These are phyloP conservation scores for Thozetella sp. DNA, from an alignment of 495 filamentous ascomycete genomes.

Conservation along the genomic window DNA sequence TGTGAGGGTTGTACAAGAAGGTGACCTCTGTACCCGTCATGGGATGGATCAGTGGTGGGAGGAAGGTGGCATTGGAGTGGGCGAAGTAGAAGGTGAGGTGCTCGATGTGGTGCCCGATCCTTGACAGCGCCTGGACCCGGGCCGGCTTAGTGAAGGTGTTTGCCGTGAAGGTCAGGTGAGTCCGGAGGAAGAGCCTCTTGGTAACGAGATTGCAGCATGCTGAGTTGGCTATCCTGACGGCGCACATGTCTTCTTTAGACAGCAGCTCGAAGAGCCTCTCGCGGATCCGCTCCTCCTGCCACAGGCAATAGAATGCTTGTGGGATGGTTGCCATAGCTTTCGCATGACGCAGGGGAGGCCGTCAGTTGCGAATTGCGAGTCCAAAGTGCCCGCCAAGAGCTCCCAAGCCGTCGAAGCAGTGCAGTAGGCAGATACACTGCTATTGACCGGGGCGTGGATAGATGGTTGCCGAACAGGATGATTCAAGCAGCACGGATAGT, in stretches of 20 bases:
- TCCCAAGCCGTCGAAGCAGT: too few species aligned
- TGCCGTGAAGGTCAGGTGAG: slow-evolving; percentile 65
- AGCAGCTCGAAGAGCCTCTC: slow-evolving; percentile 51
- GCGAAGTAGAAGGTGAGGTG: slow-evolving; percentile 70
- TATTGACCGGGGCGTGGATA: too few species aligned
- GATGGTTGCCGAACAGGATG: too few species aligned
- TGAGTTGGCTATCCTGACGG: slow-evolving; percentile 47
- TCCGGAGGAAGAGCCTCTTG: slow-evolving; percentile 53
- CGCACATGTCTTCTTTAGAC: slow-evolving; percentile 49
- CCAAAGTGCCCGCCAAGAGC: too few species aligned
- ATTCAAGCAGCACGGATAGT: too few species aligned
- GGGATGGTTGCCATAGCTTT: slow-evolving; percentile 47
- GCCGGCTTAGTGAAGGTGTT: slow-evolving; percentile 70
- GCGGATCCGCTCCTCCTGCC: slow-evolving; percentile 50
- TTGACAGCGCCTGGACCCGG: slow-evolving; percentile 66
- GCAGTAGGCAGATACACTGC: too few species aligned
- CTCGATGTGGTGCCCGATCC: slow-evolving; percentile 72
- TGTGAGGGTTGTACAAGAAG: slow-evolving; percentile 76
- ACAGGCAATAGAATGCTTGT: slow-evolving; percentile 53
- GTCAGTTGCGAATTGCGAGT: too few species aligned
- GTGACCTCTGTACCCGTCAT: slow-evolving; percentile 68
- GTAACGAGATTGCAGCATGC: slow-evolving; percentile 54
- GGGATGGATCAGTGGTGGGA: slow-evolving; percentile 75
- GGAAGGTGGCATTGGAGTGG: slow-evolving; percentile 70
- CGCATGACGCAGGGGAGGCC: slow-evolving; percentile 37